phyloP scores from a whole-genome alignment of 2,329 filamentous ascomycete genomes.

The Exophiala sp. region DNA sequence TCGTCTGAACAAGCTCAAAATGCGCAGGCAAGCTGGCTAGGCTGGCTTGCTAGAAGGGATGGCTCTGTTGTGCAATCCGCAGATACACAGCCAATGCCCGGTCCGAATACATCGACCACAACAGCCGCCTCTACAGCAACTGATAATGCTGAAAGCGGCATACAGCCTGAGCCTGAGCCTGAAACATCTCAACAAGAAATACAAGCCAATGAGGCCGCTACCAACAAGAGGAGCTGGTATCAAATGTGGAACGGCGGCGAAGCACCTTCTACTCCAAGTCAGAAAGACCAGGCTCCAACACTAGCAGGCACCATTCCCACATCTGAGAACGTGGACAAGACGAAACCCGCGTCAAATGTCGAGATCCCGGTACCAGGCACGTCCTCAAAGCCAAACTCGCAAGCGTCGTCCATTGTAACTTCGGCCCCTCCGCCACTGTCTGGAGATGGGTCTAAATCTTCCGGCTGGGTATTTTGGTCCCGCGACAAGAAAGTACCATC shows the following conservation, averaged over 20 bases:
- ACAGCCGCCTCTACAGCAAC: neutral
- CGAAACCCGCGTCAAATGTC: conserved; percentile 15
- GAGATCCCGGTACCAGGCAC: conserved; percentile 18
- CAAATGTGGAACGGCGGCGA: conserved; percentile 40
- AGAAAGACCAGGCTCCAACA: neutral
- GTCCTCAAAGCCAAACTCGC: conserved; percentile 20
- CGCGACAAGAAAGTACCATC: conserved; percentile 22
- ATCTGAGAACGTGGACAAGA: neutral
- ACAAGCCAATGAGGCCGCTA: conserved; percentile 4
- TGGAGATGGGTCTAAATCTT: conserved; percentile 21
- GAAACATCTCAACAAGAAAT: conserved; percentile 23
- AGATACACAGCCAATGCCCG: neutral
- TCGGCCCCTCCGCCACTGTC: conserved; percentile 24
- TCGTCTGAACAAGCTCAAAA: conserved; percentile 7
- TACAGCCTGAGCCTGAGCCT: conserved; percentile 20
- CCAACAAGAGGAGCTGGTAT: conserved; percentile 42
- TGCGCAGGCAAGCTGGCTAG: conserved; percentile 33
- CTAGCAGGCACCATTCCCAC: neutral
- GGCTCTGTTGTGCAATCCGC: conserved; percentile 4
- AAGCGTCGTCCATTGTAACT: conserved; percentile 22
- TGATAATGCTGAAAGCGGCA: conserved; percentile 2
- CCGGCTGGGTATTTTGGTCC: conserved; percentile 32
- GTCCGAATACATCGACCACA: neutral
- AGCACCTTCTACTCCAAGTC: neutral
- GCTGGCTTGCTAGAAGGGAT: conserved; percentile 37